phyloP scores from a whole-genome alignment of 148 eudicot species.

The Cornus florida region DNA sequence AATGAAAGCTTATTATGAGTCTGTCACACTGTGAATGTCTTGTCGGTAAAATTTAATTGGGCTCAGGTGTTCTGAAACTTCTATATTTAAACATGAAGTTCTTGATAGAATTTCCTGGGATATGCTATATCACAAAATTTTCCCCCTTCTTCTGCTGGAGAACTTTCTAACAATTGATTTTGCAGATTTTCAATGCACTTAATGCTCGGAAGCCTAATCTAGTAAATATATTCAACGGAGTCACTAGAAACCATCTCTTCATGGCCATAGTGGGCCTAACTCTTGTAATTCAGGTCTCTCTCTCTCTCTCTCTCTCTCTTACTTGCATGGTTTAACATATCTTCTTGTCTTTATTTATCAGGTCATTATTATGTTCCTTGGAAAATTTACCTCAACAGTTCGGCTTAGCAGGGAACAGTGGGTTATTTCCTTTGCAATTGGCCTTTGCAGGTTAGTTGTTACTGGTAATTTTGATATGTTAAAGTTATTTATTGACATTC shows the following conservation, averaged over 20 bases:
- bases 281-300: conserved; percentile 68
- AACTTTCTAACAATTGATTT: background rate
- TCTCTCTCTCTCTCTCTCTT: background rate
- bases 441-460: conserved; percentile 56
- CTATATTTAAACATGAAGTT: background rate
- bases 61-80: background rate
- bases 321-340: background rate
- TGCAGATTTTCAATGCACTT: conserved; percentile 84
- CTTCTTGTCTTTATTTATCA: conserved; percentile 17
- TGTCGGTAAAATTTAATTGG: background rate
- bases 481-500: too few species aligned
- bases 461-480: too few species aligned
- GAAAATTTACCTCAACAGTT: conserved; percentile 76
- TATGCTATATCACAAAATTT: too few species aligned
- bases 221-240: conserved; percentile 77
- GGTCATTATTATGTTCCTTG: conserved; percentile 80
- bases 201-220: conserved; percentile 97
- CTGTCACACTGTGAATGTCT: too few species aligned
- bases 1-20: too few species aligned
- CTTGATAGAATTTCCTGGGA: background rate
- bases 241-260: conserved; percentile 63
- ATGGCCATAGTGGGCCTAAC: conserved; percentile 73
- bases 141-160: too few species aligned
- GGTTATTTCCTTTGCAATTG: conserved; percentile 75
- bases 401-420: conserved; percentile 78